These are phyloP conservation scores for Populus alba DNA, from an alignment of 345 rosid genomes.

Conservation along the genomic window DNA sequence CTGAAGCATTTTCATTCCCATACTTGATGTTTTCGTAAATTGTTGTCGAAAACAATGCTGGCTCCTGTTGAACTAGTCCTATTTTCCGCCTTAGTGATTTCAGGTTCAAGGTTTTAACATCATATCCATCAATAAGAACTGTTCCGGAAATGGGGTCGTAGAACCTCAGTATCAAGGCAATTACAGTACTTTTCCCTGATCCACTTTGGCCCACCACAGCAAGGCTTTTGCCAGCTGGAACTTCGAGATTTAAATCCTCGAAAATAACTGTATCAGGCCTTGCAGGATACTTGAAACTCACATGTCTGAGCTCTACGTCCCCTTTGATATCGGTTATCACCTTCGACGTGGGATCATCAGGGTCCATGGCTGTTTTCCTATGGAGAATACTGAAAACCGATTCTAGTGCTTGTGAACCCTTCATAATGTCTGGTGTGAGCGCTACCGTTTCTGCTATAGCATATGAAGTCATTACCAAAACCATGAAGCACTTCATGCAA, in stretches of 20 bases:
- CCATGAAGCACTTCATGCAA: constrained; percentile 65
- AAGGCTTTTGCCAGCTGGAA: constrained; percentile 57
- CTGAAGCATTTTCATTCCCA: constrained; percentile 62
- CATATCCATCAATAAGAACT: constrained; percentile 57
- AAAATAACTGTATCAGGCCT: constrained; percentile 60
- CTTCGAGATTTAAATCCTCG: constrained; percentile 44
- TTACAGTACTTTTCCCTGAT: constrained; percentile 80
- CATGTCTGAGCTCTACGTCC: constrained; percentile 54
- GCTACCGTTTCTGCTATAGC: constrained; percentile 78
- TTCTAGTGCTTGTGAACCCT: constrained; percentile 78
- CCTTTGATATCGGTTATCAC: constrained; percentile 47
- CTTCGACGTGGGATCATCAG: constrained; percentile 40
- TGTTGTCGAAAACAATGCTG: constrained; percentile 68
- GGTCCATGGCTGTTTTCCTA: constrained; percentile 49
- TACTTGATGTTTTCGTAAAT: constrained; percentile 73
- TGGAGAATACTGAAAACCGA: constrained; percentile 66
- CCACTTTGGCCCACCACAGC: constrained; percentile 84
- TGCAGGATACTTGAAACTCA: constrained; percentile 62
- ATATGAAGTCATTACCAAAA: constrained; percentile 60
- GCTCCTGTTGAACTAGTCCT: constrained; percentile 83
- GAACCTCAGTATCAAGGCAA: constrained; percentile 64
- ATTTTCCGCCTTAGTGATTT: constrained; percentile 58
- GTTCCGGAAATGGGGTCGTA: constrained; percentile 59
- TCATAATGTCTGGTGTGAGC: constrained; percentile 76
- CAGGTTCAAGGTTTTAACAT: constrained; percentile 54